Conservation (phyloP, 345 rosid species). For the Iberis pinnata region DNA sequence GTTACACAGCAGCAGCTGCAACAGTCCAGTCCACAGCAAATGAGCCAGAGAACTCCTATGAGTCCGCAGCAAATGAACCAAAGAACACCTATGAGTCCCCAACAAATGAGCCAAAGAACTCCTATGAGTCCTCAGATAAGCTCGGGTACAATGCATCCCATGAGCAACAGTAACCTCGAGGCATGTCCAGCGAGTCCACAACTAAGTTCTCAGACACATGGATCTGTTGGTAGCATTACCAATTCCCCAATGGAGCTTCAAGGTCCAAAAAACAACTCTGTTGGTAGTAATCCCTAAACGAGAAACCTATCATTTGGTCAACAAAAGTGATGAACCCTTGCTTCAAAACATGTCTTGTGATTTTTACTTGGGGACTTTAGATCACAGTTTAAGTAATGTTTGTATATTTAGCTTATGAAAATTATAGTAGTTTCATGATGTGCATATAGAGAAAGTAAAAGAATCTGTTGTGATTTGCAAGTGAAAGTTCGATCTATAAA, state of each 20-base stretch:
- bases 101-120: constrained; percentile 77
- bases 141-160: constrained; percentile 68
- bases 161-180: constrained; percentile 72
- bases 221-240: constrained; percentile 82
- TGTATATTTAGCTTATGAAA: constrained; percentile 7
- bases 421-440: constrained; percentile 7
- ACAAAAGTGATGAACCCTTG: constrained; percentile 6
- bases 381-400: constrained; percentile 1
- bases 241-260: constrained; percentile 93
- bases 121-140: constrained; percentile 88
- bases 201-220: constrained; percentile 83
- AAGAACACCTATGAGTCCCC: constrained; percentile 66
- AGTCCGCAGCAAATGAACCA: constrained; percentile 89
- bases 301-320: constrained; percentile 5
- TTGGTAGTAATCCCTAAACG: constrained; percentile 30
- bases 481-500: too few species aligned
- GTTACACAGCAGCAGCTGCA: constrained; percentile 50
- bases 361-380: not conserved
- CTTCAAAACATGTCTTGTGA: constrained; percentile 15
- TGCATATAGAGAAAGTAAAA: constrained; percentile 6
- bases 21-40: constrained; percentile 56
- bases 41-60: constrained; percentile 48
- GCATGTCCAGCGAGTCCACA: constrained; percentile 93
- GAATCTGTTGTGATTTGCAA: not conserved
- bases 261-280: constrained; percentile 75